Base-by-base conservation (phyloP, 2,329 filamentous ascomycete species). In the Lachnellula arida region DNA sequence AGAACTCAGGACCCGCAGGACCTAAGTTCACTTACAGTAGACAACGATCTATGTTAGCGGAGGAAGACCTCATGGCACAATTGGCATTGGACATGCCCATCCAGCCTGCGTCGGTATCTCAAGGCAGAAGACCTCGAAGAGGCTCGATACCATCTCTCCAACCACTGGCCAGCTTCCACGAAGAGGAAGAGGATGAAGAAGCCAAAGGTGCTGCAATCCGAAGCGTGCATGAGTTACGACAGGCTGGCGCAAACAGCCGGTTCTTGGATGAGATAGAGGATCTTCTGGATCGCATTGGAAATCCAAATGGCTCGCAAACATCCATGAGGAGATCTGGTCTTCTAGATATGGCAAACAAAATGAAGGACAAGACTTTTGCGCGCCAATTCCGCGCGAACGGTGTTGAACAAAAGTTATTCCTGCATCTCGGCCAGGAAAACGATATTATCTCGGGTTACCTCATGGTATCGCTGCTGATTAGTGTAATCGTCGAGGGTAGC, bases 371-470 rank as follows among this genome's bases (percentile, higher is more conserved):
- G 64, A 76, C 76, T 0, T 91, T 89, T 63, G 75, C 82, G 28
- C 76, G 78, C 17, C 85, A 88, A 59, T 91, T 96, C 64, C 79
- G 88, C 19, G 86, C 91, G 59, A 86, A 90, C 62, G 83, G 84
- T 6, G 82, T 88, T 54, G 88, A 90, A 59, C 80, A 84, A 53
- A 81, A 81, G 32, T 76, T 97, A 15, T 81, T 91, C 51, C 77
- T 81, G 46, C 80, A 81, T 43, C 75, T 88, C 9, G 78, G 76
- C 0, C 75, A 76, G 49, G 82, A 87, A 65, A 72, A 76, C 1
- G 87, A 91, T 67, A 61, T 78, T 22, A 73, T 87, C 37, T 78
- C 79, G 51, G 84, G 84, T 6, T 88, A 87, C 65, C 74, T 84
- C 1, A 76, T 91, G 14, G 72, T 81, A n/a, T 80, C 82, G 1